A percentile compares a stretch with the other conserved stretches of the same genome.
Conservation (phyloP, 2,329 filamentous ascomycete species). For the Emmonsia crescens region DNA sequence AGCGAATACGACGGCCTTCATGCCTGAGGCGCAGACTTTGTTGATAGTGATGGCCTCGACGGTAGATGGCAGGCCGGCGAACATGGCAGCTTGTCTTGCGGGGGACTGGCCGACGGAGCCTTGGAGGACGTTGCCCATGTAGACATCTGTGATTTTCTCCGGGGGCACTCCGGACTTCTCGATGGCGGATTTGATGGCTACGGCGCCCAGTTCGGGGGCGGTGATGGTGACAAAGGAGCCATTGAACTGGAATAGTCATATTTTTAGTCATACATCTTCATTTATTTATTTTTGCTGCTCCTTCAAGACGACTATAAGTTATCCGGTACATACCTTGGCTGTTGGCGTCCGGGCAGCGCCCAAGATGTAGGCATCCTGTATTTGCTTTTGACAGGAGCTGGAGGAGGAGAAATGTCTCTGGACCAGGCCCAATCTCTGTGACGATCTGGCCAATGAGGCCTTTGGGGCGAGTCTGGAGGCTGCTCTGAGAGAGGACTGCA, state of each 20-base stretch:
- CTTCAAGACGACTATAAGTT: too few relatives aligned
- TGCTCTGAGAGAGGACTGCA: slow-evolving; percentile 18
- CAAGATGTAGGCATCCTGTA: slow-evolving; percentile 88
- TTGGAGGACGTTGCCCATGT: slow-evolving; percentile 94
- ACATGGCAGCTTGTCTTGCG: slow-evolving; percentile 79
- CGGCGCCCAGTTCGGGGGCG: slow-evolving; percentile 78
- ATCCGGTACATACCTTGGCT: slow-evolving; percentile 52
- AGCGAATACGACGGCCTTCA: slow-evolving; percentile 84
- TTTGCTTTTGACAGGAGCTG: slow-evolving; percentile 46
- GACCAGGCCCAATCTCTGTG: slow-evolving; percentile 37
- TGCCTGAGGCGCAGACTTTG: slow-evolving; percentile 92
- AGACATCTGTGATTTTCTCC: slow-evolving; percentile 77
- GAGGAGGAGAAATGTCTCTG: slow-evolving; percentile 44
- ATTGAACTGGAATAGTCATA: slow-evolving; percentile 61
- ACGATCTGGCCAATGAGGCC: slow-evolving; percentile 12
- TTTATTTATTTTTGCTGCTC: background rate
- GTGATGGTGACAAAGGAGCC: slow-evolving; percentile 74
- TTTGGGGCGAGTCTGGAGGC: slow-evolving; percentile 20
- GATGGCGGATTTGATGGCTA: slow-evolving; percentile 83
- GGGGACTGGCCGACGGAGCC: slow-evolving; percentile 78
- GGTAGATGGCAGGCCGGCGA: slow-evolving; percentile 69
- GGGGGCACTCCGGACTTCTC: slow-evolving; percentile 73
- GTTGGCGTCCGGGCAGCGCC: slow-evolving; percentile 84
- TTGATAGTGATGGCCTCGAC: slow-evolving; percentile 90
- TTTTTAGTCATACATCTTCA: background rate